phyloP scores from a whole-genome alignment of 2,329 filamentous ascomycete species.

The Cladobotryum protrusum region DNA sequence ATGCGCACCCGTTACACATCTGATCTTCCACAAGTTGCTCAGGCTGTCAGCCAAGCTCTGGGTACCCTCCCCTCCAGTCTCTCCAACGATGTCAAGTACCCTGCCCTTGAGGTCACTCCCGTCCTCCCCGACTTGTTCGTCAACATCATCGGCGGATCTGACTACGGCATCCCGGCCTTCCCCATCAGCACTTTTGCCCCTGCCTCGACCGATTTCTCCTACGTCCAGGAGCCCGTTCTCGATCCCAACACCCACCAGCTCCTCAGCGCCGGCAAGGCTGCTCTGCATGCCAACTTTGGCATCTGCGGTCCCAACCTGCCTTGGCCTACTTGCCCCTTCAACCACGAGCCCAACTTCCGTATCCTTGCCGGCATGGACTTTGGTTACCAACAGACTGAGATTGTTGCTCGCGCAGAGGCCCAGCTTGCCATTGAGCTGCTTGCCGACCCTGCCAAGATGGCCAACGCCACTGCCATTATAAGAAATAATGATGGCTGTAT shows the following conservation, averaged over 20 bases:
- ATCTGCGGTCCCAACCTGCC: conserved; percentile 8
- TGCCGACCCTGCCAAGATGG: conserved; percentile 1
- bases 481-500: background rate
- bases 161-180: conserved; percentile 11
- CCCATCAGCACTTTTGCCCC: conserved; percentile 11
- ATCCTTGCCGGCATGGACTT: conserved; percentile 8
- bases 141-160: conserved; percentile 1
- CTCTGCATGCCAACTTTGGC: conserved; percentile 14
- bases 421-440: conserved; percentile 13
- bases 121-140: conserved; percentile 11
- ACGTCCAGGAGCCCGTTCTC: conserved; percentile 12
- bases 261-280: conserved; percentile 8
- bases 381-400: conserved; percentile 14
- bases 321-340: conserved; percentile 10
- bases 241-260: conserved; percentile 7
- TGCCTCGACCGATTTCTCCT: conserved; percentile 14
- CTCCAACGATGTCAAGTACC: conserved; percentile 14
- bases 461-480: conserved; percentile 8
- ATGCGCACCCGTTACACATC: conserved; percentile 13
- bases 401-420: conserved; percentile 11
- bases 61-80: conserved; percentile 4
- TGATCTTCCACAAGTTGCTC: conserved; percentile 11
- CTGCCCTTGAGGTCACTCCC: conserved; percentile 10
- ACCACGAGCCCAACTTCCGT: conserved; percentile 15
- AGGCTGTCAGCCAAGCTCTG: conserved; percentile 10